Base-by-base conservation (phyloP, 768 basidiomycete species). In the Phlebiopsis flavidoalba region DNA sequence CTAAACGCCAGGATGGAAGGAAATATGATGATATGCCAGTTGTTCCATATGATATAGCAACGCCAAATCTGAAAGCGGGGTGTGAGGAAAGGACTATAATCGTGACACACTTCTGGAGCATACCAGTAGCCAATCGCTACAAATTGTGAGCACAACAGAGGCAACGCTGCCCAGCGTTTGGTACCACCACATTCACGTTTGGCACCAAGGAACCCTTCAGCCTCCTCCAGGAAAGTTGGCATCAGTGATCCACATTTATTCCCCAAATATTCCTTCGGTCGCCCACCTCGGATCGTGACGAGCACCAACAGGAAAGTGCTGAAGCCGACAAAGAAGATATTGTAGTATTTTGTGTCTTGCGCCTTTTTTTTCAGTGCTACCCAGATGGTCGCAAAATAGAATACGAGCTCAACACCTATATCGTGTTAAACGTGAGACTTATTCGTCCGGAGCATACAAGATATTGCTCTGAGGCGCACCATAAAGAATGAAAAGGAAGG, bases 91-190 rank as follows among this genome's bases (percentile, higher is more conserved):
- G 11, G 48, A n/a, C 12, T 4, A n/a, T 11, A 43, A 43, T 43
- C 12, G 17, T 43, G 37, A 31, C 26, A 15, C 17, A 4, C 4
- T 43, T 43, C 40, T 43, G 17, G 17, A 5, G 65, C 71, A 47
- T 54, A 72, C 72, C 61, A 73, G 53, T 1, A 73, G 59, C 0
- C 64, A 70, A 47, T 73, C 72, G 17, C 63, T 63, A 54, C 71
- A 62, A 46, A 71, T 60, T 17, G 64, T 65, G 35, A 67, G 64
- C 14, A 58, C 49, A 48, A 67, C 60, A 24, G 61, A 65, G 0
- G 67, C 65, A 7, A 66, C 58, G 15, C 63, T 65, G 0, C 69
- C 66, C 60, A 69, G 60, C 1, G 65, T 66, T 46, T 69, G 64
- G 60, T 66, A 72, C 68, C 66, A 69, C n/a, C 10, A 66, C 60